Evolutionary conservation across 495 filamentous ascomycete genomes (phyloP).

Genomic region (Aspergillus taichungensis): DNA sequence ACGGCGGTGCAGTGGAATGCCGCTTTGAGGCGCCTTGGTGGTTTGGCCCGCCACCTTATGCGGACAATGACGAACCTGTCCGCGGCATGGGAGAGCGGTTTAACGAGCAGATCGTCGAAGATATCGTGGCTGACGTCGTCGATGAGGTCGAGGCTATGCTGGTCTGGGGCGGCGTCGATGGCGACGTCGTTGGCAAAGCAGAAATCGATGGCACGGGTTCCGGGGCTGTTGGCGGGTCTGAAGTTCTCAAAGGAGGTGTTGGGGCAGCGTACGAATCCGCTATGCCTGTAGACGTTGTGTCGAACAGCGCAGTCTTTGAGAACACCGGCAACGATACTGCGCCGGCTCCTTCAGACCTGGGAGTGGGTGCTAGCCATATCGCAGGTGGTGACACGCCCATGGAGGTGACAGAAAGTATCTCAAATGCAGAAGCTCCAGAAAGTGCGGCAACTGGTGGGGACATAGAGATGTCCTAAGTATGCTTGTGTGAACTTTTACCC

Average conservation of each 20-base stretch:
- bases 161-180: conserved; percentile 37
- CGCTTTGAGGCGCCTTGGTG: conserved; percentile 90
- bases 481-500: not conserved
- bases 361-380: conserved; percentile 9
- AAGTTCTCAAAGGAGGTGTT: conserved; percentile 29
- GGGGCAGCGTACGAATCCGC: conserved; percentile 27
- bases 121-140: conserved; percentile 81
- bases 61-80: conserved; percentile 31
- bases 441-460: conserved; percentile 20
- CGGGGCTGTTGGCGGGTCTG: conserved; percentile 28
- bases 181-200: conserved; percentile 26
- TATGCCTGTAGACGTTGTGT: conserved; percentile 6
- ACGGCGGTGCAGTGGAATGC: conserved; percentile 80
- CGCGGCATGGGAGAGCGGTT: conserved; percentile 69
- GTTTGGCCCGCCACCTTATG: conserved; percentile 57
- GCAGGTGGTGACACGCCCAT: conserved; percentile 18
- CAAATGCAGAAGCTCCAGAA: conserved; percentile 16
- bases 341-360: conserved; percentile 5
- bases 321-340: conserved; percentile 7
- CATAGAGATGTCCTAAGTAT: conserved; percentile 32
- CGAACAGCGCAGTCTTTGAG: not conserved
- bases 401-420: conserved; percentile 21
- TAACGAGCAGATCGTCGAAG: conserved; percentile 91
- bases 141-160: conserved; percentile 72
- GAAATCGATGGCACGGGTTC: conserved; percentile 20